phyloP scores from a whole-genome alignment of 306 rosid genomes.

The Comarum palustre region DNA sequence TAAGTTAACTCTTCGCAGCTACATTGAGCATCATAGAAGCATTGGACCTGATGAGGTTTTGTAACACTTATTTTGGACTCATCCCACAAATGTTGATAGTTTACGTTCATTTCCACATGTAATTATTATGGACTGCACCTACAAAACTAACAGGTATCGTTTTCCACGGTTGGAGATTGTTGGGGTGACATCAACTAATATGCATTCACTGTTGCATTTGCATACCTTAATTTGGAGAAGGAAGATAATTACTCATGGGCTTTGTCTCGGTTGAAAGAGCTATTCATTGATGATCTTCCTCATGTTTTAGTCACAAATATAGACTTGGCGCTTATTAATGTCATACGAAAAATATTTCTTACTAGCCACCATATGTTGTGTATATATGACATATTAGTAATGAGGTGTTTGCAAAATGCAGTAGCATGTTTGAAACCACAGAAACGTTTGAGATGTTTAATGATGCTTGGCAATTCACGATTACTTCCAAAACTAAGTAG shows the following conservation, averaged over 20 bases:
- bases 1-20: neutral
- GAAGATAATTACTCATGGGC: neutral
- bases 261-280: neutral
- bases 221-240: neutral
- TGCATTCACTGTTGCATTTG: neutral
- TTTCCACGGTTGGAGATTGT: neutral
- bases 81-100: neutral
- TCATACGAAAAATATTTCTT: neutral
- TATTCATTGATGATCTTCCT: neutral
- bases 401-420: neutral
- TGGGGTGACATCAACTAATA: neutral
- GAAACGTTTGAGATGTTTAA: neutral
- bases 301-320: neutral
- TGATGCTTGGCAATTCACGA: neutral
- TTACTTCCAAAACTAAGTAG: neutral
- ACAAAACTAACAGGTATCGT: neutral
- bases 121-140: neutral
- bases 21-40: neutral
- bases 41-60: neutral
- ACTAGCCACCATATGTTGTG: neutral
- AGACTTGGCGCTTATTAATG: neutral
- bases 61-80: neutral
- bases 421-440: neutral
- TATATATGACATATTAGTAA: neutral
- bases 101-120: neutral